Percentiles rank a stretch among this genome's conserved stretches.
Evolutionary conservation across 352 stramenopile species (phyloP).

Genomic region (Pythium brachiatum): DNA sequence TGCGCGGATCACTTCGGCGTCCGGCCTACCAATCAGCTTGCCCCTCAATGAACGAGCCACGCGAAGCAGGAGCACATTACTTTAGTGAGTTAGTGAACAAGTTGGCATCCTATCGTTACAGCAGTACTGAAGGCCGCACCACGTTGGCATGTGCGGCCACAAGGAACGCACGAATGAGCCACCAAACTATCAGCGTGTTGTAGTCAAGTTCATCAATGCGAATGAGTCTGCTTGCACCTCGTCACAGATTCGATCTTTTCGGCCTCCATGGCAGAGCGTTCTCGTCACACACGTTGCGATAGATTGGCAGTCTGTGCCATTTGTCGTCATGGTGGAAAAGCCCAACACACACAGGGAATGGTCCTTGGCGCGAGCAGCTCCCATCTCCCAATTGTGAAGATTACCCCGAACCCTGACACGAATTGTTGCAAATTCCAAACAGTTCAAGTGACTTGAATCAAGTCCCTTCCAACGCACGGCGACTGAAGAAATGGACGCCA

Average conservation of each 20-base stretch:
- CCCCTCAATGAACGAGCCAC: neutral
- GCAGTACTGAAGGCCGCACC: neutral
- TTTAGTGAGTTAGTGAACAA: neutral
- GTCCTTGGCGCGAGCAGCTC: neutral
- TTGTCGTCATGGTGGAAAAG: too few species aligned
- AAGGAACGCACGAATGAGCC: neutral
- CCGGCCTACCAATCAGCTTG: neutral
- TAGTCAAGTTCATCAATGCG: neutral
- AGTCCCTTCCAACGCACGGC: constrained; percentile 4
- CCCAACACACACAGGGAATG: too few species aligned
- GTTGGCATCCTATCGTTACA: neutral
- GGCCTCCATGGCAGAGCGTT: too few species aligned
- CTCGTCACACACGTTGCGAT: too few species aligned
- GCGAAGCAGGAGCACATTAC: neutral
- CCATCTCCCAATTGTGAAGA: neutral
- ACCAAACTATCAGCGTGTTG: neutral
- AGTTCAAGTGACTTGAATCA: neutral
- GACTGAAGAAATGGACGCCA: constrained; percentile 27
- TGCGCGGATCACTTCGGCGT: constrained; percentile 24
- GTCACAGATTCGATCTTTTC: neutral
- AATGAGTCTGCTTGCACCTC: neutral
- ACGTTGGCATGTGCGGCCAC: neutral
- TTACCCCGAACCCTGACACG: constrained; percentile 14
- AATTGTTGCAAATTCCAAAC: neutral
- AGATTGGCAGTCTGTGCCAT: too few species aligned